Percentiles rank a stretch among this genome's conserved stretches.
Conservation (phyloP, 2,329 filamentous ascomycete species). For the Conoideocrella luteorostrata region DNA sequence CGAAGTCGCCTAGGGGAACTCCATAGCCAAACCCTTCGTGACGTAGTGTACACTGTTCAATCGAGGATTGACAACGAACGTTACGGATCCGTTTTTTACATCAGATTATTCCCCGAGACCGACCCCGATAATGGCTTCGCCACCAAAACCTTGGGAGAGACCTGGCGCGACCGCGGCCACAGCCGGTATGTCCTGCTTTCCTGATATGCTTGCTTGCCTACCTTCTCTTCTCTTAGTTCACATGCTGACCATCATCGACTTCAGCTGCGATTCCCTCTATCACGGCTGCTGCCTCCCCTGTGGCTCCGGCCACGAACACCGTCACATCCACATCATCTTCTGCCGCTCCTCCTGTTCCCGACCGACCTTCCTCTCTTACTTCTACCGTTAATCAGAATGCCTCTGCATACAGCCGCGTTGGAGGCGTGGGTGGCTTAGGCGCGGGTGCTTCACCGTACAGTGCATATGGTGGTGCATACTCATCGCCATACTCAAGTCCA, state of each 20-base stretch:
- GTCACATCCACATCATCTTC: slow-evolving; percentile 35
- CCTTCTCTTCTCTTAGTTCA: slow-evolving; percentile 10
- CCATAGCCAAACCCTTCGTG: background rate
- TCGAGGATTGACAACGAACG: no score
- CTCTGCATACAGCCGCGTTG: slow-evolving; percentile 63
- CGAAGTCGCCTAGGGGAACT: slow-evolving; percentile 3
- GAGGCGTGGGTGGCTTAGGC: slow-evolving; percentile 27
- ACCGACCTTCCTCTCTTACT: slow-evolving; percentile 71
- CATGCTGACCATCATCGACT: slow-evolving; percentile 20
- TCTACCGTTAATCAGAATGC: slow-evolving; percentile 83
- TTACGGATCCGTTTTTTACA: no score
- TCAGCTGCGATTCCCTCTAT: slow-evolving; percentile 28
- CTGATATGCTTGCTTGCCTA: slow-evolving; percentile 4
- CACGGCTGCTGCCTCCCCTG: slow-evolving; percentile 20
- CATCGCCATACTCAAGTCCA: slow-evolving; percentile 32
- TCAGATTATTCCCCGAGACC: no score
- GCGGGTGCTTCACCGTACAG: slow-evolving; percentile 48
- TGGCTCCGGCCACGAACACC: slow-evolving; percentile 29
- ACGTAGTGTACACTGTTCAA: slow-evolving; percentile 9
- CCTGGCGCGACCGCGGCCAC: slow-evolving; percentile 51
- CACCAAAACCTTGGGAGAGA: slow-evolving; percentile 96
- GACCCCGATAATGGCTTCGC: slow-evolving; percentile 58
- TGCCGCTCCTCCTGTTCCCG: slow-evolving; percentile 65
- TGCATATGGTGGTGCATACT: slow-evolving; percentile 32
- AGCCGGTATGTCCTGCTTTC: slow-evolving; percentile 36